Evolutionary conservation across 2,329 filamentous ascomycete genomes (phyloP).

Genomic region (Cercospora sojina): DNA sequence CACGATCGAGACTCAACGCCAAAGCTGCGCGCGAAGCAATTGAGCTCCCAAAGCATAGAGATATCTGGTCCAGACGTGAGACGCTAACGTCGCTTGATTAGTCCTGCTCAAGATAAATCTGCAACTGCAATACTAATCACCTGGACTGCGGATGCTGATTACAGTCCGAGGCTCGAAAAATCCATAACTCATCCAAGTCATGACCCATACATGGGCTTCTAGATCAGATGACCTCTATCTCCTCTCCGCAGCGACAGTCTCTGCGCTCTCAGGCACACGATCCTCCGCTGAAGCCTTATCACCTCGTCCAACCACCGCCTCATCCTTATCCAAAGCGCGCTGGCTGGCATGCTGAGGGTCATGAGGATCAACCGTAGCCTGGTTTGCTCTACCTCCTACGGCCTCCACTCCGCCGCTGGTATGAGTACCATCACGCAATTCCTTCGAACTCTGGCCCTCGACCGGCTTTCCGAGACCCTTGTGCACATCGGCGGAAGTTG

Average conservation of each 20-base stretch:
- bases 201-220: neutral
- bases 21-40: neutral
- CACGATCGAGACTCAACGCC: neutral
- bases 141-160: neutral
- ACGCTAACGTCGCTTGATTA: neutral
- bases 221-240: neutral
- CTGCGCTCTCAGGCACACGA: slow-evolving; percentile 35
- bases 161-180: neutral
- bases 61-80: neutral
- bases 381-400: slow-evolving; percentile 37
- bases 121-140: neutral
- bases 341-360: slow-evolving; percentile 40
- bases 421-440: slow-evolving; percentile 48
- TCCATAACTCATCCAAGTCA: neutral
- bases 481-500: slow-evolving; percentile 56
- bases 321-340: slow-evolving; percentile 42
- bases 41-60: neutral
- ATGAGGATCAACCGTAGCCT: slow-evolving; percentile 32
- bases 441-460: slow-evolving; percentile 49
- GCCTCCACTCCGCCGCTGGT: slow-evolving; percentile 43
- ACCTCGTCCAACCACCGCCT: slow-evolving; percentile 38
- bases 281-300: slow-evolving; percentile 39
- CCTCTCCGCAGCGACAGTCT: slow-evolving; percentile 33
- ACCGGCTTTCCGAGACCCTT: slow-evolving; percentile 54
- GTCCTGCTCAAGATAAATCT: neutral